Percentiles rank a stretch among this genome's conserved stretches.
phyloP scores from a whole-genome alignment of 768 basidiomycete species.

The Suillus sp. region DNA sequence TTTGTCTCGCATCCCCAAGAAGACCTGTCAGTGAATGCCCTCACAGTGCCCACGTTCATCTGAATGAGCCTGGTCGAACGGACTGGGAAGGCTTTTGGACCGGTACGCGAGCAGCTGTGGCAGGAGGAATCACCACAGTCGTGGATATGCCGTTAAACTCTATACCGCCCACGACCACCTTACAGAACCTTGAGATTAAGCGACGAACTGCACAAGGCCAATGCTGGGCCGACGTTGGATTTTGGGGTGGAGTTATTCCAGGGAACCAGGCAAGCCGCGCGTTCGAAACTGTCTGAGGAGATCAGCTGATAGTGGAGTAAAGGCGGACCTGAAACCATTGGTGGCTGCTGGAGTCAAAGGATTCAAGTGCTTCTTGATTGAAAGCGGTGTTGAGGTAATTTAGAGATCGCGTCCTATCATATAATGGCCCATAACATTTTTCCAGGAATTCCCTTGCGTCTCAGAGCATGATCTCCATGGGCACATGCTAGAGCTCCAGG shows the following conservation, averaged over 20 bases:
- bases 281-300: background rate
- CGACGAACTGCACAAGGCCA: constrained; percentile 68
- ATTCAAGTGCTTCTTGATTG: constrained; percentile 96
- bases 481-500: constrained; percentile 79
- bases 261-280: constrained; percentile 68
- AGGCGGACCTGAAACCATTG: constrained; percentile 78
- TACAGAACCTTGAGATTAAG: constrained; percentile 73
- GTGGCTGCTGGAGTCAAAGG: constrained; percentile 84
- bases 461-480: constrained; percentile 61
- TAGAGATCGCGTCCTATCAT: constrained; percentile 1
- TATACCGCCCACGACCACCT: constrained; percentile 92
- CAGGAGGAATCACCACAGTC: constrained; percentile 93
- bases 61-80: constrained; percentile 92
- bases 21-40: background rate
- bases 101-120: constrained; percentile 87
- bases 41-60: constrained; percentile 82
- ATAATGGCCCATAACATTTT: constrained; percentile 14
- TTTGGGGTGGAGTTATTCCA: constrained; percentile 94
- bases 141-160: constrained; percentile 99
- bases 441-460: constrained; percentile 91
- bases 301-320: constrained; percentile 6
- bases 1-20: background rate
- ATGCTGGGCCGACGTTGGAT: constrained; percentile 69
- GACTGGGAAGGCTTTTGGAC: constrained; percentile 95
- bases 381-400: constrained; percentile 90